Percentiles rank a stretch among this genome's conserved stretches.
These are phyloP conservation scores for Colletotrichum nymphaeae DNA, from an alignment of 2,329 filamentous ascomycete species.

Conservation along the genomic window DNA sequence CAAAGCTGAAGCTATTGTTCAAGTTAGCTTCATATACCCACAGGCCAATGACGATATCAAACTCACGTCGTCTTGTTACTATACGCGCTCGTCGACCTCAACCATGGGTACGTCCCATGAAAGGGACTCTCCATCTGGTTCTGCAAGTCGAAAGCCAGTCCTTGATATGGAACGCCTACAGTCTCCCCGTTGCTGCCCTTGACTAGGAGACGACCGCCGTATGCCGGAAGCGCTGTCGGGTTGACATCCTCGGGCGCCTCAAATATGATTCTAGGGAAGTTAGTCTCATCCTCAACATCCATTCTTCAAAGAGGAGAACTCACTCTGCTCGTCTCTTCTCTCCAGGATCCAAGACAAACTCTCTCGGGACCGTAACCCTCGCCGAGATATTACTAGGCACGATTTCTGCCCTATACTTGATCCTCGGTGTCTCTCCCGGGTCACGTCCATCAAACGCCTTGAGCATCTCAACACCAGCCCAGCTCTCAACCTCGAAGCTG, in stretches of 20 bases:
- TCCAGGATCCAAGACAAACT: constrained; percentile 27
- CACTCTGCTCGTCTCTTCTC: constrained; percentile 22
- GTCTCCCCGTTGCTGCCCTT: constrained; percentile 45
- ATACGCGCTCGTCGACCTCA: constrained; percentile 14
- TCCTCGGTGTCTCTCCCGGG: constrained; percentile 22
- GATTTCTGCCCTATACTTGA: constrained; percentile 37
- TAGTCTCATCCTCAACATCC: background rate
- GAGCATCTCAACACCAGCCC: constrained; percentile 38
- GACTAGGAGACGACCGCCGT: constrained; percentile 47
- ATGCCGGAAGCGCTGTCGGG: constrained; percentile 43
- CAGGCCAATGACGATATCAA: rapidly evolving
- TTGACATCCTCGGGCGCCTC: constrained; percentile 43
- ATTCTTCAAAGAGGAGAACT: background rate
- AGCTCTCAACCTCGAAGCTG: constrained; percentile 26
- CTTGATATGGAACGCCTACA: constrained; percentile 44
- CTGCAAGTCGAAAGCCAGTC: constrained; percentile 28
- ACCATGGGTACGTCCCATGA: constrained; percentile 29
- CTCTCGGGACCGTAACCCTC: constrained; percentile 29
- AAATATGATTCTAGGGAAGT: constrained; percentile 35
- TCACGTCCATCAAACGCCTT: constrained; percentile 29
- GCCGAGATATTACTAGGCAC: constrained; percentile 34
- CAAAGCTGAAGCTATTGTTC: constrained; percentile 19
- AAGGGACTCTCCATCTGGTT: constrained; percentile 29
- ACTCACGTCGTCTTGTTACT: constrained; percentile 31
- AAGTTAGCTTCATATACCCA: background rate